A percentile compares a stretch with the other conserved stretches of the same genome.
Conservation (phyloP, 768 basidiomycete genomes). For the Chalciporus chontae region DNA sequence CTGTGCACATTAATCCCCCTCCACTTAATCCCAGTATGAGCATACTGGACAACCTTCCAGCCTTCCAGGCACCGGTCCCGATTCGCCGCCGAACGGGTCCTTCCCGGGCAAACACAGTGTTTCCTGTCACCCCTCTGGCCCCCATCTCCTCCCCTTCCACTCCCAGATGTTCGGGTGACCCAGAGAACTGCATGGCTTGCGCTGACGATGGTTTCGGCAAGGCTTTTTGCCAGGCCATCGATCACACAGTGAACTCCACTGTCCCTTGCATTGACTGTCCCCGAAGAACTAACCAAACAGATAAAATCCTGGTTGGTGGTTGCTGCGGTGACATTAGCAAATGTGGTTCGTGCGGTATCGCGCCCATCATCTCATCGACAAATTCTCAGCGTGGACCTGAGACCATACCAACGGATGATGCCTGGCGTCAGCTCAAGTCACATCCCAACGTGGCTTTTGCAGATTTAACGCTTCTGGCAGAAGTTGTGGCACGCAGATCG, state of each 20-base stretch:
- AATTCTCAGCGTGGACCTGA: constrained; percentile 31
- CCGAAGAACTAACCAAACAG: constrained; percentile 27
- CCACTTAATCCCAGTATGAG: constrained; percentile 39
- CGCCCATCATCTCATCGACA: constrained; percentile 27
- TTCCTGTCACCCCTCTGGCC: constrained; percentile 42
- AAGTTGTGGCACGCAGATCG: constrained; percentile 82
- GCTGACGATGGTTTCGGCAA: constrained; percentile 83
- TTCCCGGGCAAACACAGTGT: constrained; percentile 45
- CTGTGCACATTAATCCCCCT: constrained; percentile 27
- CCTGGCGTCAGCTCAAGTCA: constrained; percentile 80
- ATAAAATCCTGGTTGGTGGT: constrained; percentile 26
- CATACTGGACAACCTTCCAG: constrained; percentile 72
- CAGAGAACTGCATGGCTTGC: constrained; percentile 81
- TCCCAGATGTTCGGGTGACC: constrained; percentile 76
- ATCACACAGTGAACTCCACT: constrained; percentile 52
- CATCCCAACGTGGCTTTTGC: constrained; percentile 88
- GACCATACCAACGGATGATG: constrained; percentile 75
- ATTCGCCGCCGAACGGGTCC: constrained; percentile 55
- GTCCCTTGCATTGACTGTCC: constrained; percentile 58
- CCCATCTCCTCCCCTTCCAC: constrained; percentile 29
- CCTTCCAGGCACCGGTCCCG: constrained; percentile 80
- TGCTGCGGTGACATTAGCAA: constrained; percentile 38
- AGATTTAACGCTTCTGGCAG: constrained; percentile 79
- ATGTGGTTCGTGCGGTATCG: constrained; percentile 31
- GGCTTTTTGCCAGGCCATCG: constrained; percentile 80